Evolutionary conservation across 768 basidiomycete genomes (phyloP).

Genomic region (Coprinopsis strossmayeri): DNA sequence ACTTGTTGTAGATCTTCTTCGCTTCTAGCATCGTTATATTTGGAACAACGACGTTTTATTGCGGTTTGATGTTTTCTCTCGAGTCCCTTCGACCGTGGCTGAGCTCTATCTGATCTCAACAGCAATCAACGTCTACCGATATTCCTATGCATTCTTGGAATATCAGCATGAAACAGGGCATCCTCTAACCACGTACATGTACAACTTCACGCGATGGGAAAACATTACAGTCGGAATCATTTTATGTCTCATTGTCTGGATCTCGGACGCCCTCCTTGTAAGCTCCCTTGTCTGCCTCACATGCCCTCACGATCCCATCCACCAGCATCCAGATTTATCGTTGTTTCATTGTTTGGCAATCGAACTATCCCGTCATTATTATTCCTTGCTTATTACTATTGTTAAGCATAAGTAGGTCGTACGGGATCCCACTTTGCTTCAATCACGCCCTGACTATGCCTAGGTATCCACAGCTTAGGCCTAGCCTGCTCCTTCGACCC

Average conservation of each 20-base stretch:
- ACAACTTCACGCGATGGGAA: neutral
- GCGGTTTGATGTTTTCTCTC: no score
- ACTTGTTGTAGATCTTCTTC: no score
- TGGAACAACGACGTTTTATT: no score
- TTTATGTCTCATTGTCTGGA: neutral
- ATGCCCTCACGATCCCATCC: no score
- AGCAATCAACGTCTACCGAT: constrained; percentile 2
- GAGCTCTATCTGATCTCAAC: no score
- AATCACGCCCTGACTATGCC: no score
- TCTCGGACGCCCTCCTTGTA: constrained; percentile 1
- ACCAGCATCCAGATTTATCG: constrained; percentile 9
- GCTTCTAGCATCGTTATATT: no score
- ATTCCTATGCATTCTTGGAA: neutral
- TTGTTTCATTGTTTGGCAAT: constrained; percentile 4
- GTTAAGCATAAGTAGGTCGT: neutral
- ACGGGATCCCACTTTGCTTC: no score
- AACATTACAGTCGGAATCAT: neutral
- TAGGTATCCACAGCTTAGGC: neutral
- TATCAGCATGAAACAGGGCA: neutral
- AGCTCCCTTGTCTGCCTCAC: no score
- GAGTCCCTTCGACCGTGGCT: no score
- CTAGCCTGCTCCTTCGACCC: neutral
- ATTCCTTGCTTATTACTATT: neutral
- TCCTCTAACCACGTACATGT: neutral
- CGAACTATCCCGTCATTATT: neutral